Conservation (phyloP, 192 early-diverging fungal species). For the Hyaloraphidium curvatum region DNA sequence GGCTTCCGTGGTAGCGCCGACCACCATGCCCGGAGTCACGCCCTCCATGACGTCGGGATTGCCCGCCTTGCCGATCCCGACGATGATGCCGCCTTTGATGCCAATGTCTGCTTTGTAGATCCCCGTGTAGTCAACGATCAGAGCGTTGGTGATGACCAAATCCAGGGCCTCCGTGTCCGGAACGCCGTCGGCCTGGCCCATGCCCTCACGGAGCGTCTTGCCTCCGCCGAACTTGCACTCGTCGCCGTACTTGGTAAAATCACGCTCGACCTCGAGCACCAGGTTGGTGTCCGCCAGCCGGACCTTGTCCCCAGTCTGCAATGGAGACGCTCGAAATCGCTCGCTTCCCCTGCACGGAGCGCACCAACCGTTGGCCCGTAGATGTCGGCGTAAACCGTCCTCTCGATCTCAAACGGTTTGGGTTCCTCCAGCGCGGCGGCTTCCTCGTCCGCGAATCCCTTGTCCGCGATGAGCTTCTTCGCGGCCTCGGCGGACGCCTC, state of each 20-base stretch:
- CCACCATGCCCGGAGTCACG: constrained; percentile 70
- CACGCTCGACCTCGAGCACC: constrained; percentile 72
- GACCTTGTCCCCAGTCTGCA: constrained; percentile 57
- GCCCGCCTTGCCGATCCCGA: constrained; percentile 90
- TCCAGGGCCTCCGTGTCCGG: constrained; percentile 57
- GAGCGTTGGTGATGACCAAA: constrained; percentile 83
- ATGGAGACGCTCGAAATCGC: background rate
- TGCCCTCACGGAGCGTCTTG: constrained; percentile 84
- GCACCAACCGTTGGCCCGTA: constrained; percentile 61
- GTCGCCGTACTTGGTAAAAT: constrained; percentile 80
- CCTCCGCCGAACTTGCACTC: constrained; percentile 95
- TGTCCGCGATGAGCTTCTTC: constrained; percentile 13
- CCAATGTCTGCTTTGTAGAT: constrained; percentile 98
- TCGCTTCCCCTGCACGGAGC: background rate
- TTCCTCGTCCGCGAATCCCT: constrained; percentile 30
- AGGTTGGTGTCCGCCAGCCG: constrained; percentile 70
- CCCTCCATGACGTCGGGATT: constrained; percentile 95
- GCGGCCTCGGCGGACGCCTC: constrained; percentile 26
- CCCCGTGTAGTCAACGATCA: constrained; percentile 83
- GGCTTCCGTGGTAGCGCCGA: constrained; percentile 78
- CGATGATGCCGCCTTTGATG: constrained; percentile 63
- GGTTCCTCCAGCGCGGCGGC: constrained; percentile 22
- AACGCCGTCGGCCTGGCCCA: constrained; percentile 67
- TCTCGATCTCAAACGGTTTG: constrained; percentile 43
- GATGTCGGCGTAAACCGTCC: constrained; percentile 66